These are phyloP conservation scores for Zymoseptoria ardabiliae DNA, from an alignment of 2,329 filamentous ascomycete genomes.

Conservation along the genomic window DNA sequence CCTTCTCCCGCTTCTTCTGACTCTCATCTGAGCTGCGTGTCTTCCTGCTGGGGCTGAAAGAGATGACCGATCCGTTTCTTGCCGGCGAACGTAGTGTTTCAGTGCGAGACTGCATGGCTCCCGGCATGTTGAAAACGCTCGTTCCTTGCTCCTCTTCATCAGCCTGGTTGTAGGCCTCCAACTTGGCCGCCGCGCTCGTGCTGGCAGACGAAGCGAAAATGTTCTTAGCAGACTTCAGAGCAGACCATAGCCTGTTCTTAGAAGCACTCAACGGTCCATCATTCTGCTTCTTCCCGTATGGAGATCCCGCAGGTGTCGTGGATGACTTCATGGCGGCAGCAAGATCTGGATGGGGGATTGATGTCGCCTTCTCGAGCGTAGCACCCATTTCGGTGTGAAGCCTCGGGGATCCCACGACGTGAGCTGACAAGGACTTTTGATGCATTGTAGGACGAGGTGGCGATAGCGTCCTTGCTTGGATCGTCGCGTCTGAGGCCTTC, in stretches of 20 bases:
- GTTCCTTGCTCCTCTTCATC: conserved; percentile 13
- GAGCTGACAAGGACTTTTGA: conserved; percentile 31
- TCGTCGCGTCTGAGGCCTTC: conserved; percentile 7
- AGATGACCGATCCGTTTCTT: conserved; percentile 21
- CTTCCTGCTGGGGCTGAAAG: conserved; percentile 34
- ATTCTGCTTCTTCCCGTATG: conserved; percentile 43
- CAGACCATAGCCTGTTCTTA: conserved; percentile 86
- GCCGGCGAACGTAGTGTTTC: conserved; percentile 18
- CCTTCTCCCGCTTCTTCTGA: conserved; percentile 55
- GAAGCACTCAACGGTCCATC: conserved; percentile 86
- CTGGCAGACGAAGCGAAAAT: conserved; percentile 70
- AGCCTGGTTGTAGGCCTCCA: conserved; percentile 39
- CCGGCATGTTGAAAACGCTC: conserved; percentile 28
- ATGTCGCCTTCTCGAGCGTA: conserved; percentile 51
- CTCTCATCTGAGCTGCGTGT: conserved; percentile 55
- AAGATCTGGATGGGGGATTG: conserved; percentile 36
- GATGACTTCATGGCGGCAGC: conserved; percentile 31
- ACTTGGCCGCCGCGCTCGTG: conserved; percentile 50
- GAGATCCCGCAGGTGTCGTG: conserved; percentile 53
- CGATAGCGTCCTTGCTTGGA: conserved; percentile 27
- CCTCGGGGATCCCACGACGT: conserved; percentile 38
- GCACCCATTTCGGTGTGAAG: conserved; percentile 31
- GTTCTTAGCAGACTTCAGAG: conserved; percentile 78
- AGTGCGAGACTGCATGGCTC: conserved; percentile 25
- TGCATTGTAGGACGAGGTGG: conserved; percentile 29